Evolutionary conservation across 257 asterid genomes (phyloP), one percentile per base, ranked within the genome.

Genomic region (Thymus quinquecostatus): DNA sequence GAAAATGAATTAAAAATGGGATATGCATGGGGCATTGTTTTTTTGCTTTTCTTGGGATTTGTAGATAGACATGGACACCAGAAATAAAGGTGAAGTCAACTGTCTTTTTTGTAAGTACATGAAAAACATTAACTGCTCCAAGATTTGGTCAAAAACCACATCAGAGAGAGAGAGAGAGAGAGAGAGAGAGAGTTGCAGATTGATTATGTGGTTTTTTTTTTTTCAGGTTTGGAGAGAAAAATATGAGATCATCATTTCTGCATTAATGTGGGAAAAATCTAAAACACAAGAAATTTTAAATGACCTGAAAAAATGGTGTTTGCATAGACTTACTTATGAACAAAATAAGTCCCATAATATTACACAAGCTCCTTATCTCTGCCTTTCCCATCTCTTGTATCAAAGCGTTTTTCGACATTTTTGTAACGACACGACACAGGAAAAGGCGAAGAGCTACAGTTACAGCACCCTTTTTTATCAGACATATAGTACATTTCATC

Each of bases 401-500:
- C 38, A 34, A 34, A 34, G 4, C 38, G 21, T 21, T 21, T 21
- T 21, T 21, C 21, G 21, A 21, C 21, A 21, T 21, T 21, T 21
- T 21, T 21, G 21, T 21, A 21, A 21, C 21, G 21, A 21, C 21
- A 34, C 13, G 41, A 43, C 30, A 9, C 60, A 44, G 53, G 53
- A 57, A 45, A 27, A 38, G 60, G 53, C 14, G 43, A 60, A 34
- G 13, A 32, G 5, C 29, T 51, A 38, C 12, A 62, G 21, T 34
- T 64, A 56, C 64, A 48, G 28, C 14, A 9, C 54, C 48, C 21
- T 27, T 47, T 43, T 49, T 33, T 21, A 21, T 38, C 41, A 48
- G 70, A 62, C 63, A 21, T 21, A 21, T 21, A 21, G 21, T 21
- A 21, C 21, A 38, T 13, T 55, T 78, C 84, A 92, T 71, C 87